Base-by-base conservation (phyloP, 805 yeast genomes). In the Candida bentonensis region DNA sequence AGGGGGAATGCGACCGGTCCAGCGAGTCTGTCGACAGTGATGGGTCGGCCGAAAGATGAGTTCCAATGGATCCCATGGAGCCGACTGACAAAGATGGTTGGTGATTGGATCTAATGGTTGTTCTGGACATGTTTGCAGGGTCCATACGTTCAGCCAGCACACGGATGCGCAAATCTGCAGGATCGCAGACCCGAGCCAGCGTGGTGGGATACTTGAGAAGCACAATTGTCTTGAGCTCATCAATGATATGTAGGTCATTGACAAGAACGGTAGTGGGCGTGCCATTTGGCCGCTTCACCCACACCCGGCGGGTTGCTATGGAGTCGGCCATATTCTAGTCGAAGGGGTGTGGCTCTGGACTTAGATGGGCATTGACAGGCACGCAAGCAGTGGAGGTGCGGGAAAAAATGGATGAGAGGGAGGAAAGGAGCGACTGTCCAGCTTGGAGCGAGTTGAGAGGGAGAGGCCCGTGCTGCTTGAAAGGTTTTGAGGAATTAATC, bases 211-310 rank as follows among this genome's bases (percentile, higher is more conserved):
- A 82, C 52, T 79, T 82, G 40, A 63, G 64, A 28, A 78, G 60
- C 1, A 88, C 70, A 47, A 76, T 70, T 9, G 70, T 64, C 55
- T 88, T 88, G 53, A 88, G 65, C 60, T 89, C 61, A 59, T 88
- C 97, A 3, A 88, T 72, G 1, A 87, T 70, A 55, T 83, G 89
- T 20, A 60, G 56, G 23, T 75, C 75, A 15, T 68, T 66, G 17
- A 83, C 80, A 46, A 68, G 57, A 4, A 88, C 62, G 1, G 94
- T 74, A 0, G 95, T 84, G 2, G 96, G 82, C 15, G 58, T 55
- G 5, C 63, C 55, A 25, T 60, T 58, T 2, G 63, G 56, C 20
- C 63, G 57, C 28, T 56, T 47, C 20, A 64, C 63, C 69, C 69
- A 64, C 1, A 65, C 50, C 28, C 67, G 52, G n/a, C 59, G 51